Evolutionary conservation across 1,284 basidiomycete genomes (phyloP), one percentile per base, ranked within the genome.

Genomic region (Cryptococcus sp.): DNA sequence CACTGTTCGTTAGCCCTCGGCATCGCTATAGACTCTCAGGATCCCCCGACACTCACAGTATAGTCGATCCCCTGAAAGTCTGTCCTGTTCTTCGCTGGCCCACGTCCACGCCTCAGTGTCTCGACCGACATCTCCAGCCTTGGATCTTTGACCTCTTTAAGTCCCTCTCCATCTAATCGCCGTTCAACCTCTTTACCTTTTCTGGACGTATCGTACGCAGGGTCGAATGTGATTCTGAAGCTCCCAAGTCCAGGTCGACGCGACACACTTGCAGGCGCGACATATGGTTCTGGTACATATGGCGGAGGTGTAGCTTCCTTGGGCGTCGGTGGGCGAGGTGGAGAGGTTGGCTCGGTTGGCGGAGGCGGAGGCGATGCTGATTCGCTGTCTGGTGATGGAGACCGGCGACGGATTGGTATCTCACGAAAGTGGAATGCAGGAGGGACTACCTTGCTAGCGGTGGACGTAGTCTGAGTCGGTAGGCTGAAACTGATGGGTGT

Each of bases 1-100:
- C 86, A 85, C 86, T 91, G 25, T 9, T 19, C 0, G 42, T 54
- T 46, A 55, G 50, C 36, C 13, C 42, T 10, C 21, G 21, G 36
- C 43, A 32, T 4, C 32, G 42, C 16, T 34, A 18, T 44, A 14
- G 13, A 32, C 7, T 24, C 2, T 18, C 7, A 36, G 10, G 11
- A 36, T 10, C 10, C 11, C 34, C 34, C 10, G 34, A n/a, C 34
- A 64, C 70, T 63, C 56, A 71, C 72, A 51, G 70, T 68, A 47
- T 70, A 73, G 9, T 59, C 53, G 7, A 73, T 10, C 43, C 59
- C 53, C n/a, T 66, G 54, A 25, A 64, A 63, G 19, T 50, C 55
- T 5, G 54, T 13, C 14, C 70, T 56, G 28, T 62, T 52, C 55
- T 69, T 70, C 52, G 57, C 53, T 34, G 50, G 59, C 1, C 72